phyloP scores from a whole-genome alignment of 2,329 filamentous ascomycete genomes.

The Fusarium hostae region DNA sequence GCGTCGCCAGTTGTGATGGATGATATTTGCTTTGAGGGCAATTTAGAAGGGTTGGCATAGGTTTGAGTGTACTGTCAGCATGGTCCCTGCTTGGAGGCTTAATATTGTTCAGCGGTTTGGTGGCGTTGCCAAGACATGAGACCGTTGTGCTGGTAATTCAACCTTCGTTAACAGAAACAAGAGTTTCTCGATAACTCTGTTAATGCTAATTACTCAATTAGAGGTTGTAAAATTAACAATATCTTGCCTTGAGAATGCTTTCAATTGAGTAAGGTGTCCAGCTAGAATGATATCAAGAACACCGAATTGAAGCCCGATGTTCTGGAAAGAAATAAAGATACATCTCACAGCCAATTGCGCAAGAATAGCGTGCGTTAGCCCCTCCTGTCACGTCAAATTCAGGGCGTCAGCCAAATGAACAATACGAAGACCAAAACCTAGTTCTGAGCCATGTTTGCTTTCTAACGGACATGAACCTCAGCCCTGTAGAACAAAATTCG shows the following conservation, averaged over 20 bases:
- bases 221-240: too few relatives aligned
- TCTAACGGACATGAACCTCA: background rate
- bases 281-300: background rate
- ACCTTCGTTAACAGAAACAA: background rate
- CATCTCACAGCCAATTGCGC: background rate
- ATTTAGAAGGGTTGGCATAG: background rate
- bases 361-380: background rate
- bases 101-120: constrained; percentile 16
- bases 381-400: background rate
- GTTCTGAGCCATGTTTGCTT: constrained; percentile 15
- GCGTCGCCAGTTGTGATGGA: background rate
- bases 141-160: background rate
- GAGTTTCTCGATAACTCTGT: background rate
- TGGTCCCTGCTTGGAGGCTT: constrained; percentile 12
- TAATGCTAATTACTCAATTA: background rate
- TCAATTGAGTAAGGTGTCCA: background rate
- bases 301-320: background rate
- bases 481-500: background rate
- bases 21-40: background rate
- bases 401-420: background rate
- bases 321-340: background rate
- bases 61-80: background rate
- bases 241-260: background rate
- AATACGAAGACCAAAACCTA: constrained; percentile 6
- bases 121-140: constrained; percentile 14